Conservation (phyloP, 75 land plant species). For the Adiantum capillusveneris region DNA sequence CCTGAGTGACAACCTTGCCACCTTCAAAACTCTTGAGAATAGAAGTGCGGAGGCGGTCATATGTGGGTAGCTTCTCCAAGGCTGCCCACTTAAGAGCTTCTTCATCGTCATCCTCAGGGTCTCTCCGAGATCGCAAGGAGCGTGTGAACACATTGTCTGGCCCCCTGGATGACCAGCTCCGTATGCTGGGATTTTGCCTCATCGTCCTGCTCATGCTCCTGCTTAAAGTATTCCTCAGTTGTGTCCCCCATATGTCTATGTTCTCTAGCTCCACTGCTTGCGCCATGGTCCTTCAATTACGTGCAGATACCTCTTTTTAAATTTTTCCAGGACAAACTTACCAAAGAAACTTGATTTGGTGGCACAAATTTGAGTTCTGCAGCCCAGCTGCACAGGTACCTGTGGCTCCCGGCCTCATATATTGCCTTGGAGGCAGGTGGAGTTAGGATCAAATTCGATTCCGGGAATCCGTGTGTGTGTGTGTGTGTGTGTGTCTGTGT, state of each 20-base stretch:
- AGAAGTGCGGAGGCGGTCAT: conserved; percentile 44
- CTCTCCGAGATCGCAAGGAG: conserved; percentile 3
- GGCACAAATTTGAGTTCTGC: too few species aligned
- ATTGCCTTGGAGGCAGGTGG: too few species aligned
- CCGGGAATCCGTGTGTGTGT: too few species aligned
- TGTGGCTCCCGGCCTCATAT: too few species aligned
- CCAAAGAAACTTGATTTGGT: too few species aligned
- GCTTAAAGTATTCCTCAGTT: not conserved
- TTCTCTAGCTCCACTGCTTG: conserved; percentile 7
- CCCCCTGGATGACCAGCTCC: conserved; percentile 5
- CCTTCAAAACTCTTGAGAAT: conserved; percentile 21
- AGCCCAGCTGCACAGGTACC: too few species aligned
- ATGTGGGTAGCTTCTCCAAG: conserved; percentile 67
- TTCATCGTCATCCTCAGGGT: conserved; percentile 47
- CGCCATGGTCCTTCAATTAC: too few species aligned
- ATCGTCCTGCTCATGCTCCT: conserved; percentile 1
- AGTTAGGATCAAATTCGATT: too few species aligned
- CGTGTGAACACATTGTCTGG: conserved; percentile 13
- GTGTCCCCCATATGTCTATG: conserved; percentile 10
- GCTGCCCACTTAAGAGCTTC: conserved; percentile 82
- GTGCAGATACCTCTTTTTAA: too few species aligned
- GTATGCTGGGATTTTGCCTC: not conserved
- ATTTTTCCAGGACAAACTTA: too few species aligned
- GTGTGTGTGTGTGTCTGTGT: too few species aligned
- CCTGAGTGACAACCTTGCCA: not conserved